Conservation (phyloP, 1,284 basidiomycete species). For the Moesziomyces globuligerus region DNA sequence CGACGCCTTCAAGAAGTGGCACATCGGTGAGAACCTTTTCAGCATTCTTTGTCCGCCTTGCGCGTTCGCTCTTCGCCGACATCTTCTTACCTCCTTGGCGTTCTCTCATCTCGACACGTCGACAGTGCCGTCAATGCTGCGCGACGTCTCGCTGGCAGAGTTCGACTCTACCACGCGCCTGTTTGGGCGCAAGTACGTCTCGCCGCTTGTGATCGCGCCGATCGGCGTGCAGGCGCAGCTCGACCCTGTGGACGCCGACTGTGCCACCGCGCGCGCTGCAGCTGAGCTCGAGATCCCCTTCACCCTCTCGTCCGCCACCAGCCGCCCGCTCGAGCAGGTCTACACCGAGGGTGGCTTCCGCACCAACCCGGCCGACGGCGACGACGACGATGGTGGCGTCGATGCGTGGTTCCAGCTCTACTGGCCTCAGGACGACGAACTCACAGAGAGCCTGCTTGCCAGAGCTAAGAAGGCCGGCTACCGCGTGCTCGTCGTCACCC, state of each 20-base stretch:
- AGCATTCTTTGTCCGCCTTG: not conserved
- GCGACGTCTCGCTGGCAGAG: conserved; percentile 33
- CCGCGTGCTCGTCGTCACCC: conserved; percentile 73
- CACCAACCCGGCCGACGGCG: conserved; percentile 4
- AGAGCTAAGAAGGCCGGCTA: conserved; percentile 77
- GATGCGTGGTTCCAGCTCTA: conserved; percentile 63
- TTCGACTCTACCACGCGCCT: conserved; percentile 38
- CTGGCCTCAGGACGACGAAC: conserved; percentile 74
- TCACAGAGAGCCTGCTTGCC: conserved; percentile 75
- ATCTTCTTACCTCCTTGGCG: too few relatives aligned
- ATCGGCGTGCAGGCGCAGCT: conserved; percentile 60
- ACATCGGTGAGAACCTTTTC: conserved; percentile 38
- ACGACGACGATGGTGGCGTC: conserved; percentile 18
- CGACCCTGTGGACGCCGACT: conserved; percentile 39
- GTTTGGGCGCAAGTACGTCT: conserved; percentile 49
- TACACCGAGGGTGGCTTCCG: conserved; percentile 29
- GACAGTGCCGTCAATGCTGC: conserved; percentile 48
- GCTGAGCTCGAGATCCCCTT: conserved; percentile 49
- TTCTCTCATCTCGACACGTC: not conserved
- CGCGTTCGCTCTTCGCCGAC: not conserved
- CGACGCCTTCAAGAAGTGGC: conserved; percentile 45
- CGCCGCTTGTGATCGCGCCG: conserved; percentile 56
- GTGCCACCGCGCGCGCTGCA: conserved; percentile 48
- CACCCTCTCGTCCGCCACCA: conserved; percentile 53
- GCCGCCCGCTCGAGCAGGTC: conserved; percentile 50